Base-by-base conservation (phyloP, 2,329 filamentous ascomycete species). In the Talaromyces piceae region DNA sequence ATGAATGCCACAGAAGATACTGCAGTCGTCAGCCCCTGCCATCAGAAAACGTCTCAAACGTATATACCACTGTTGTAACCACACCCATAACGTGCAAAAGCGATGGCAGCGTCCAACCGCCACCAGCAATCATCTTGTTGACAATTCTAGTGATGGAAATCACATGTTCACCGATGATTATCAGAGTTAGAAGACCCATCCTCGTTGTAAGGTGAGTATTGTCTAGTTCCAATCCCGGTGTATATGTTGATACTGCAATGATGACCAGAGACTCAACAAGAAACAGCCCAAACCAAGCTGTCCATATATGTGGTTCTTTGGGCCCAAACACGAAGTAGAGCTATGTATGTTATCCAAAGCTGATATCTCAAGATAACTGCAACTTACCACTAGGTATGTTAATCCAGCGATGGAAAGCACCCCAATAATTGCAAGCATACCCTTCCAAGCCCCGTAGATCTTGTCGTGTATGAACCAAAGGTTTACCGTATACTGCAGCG, bases 81-180 rank as follows among this genome's bases (percentile, higher is more conserved):
- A 69, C 65, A 26, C 67, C 66, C 52, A 68, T 53, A 46, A 66
- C 67, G 57, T 66, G 68, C 37, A 66, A 61, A 64, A 66, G 69
- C 47, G 61, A 69, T 61, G 64, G 69, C 46, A 64, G 67, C 6
- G 68, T 69, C 64, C 69, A 70, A 26, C 67, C 69, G 18, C 64
- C 64, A 22, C 60, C 63, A 51, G 62, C 64, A 20, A 71, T 66
- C 52, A 72, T 76, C 37, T 76, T 77, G 16, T 84, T 78, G 30
- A 75, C 76, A 60, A 72, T 69, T 25, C 77, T 75, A 22, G 76
- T 77, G 25, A 84, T 69, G n/a, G 79, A 76, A 33, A 84, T 82
- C 13, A 83, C 78, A 47, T 81, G 81, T 59, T 86, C 82, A 12
- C 83, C 82, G 52, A 86, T 76, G 51, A 86, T 81, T 54, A 86